phyloP scores from a whole-genome alignment of 768 basidiomycete species.

The Atractiella rhizophila region DNA sequence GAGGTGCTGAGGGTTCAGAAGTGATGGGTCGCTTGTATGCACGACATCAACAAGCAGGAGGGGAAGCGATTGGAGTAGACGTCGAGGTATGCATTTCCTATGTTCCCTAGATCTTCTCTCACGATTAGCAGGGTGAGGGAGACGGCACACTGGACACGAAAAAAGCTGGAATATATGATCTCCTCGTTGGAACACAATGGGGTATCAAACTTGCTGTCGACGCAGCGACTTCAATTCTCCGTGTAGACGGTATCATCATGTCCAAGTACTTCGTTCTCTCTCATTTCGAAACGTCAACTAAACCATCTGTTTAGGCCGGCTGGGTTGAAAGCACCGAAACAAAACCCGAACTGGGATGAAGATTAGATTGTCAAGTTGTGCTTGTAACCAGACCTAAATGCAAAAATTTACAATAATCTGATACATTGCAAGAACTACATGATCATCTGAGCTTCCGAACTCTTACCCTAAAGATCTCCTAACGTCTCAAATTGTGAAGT shows the following conservation, averaged over 20 bases:
- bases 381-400: no score
- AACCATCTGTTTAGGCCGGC: no score
- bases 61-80: conserved; percentile 60
- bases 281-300: no score
- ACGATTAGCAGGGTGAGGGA: conserved; percentile 32
- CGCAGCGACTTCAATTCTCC: conserved; percentile 66
- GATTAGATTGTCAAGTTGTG: no score
- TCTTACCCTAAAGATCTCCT: no score
- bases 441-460: no score
- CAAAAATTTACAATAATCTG: no score
- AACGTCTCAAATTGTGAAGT: no score
- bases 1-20: conserved; percentile 69
- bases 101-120: no score
- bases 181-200: conserved; percentile 74
- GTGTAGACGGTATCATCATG: conserved; percentile 41
- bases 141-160: conserved; percentile 41
- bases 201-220: conserved; percentile 73
- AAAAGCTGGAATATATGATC: conserved; percentile 43
- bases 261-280: no score
- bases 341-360: conserved; percentile 19
- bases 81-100: conserved; percentile 38
- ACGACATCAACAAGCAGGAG: conserved; percentile 47
- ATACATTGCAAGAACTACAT: no score
- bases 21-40: conserved; percentile 70
- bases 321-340: conserved; percentile 18